Percentiles rank a stretch among this genome's conserved stretches.
These are phyloP conservation scores for Talaromyces rugulosus DNA, from an alignment of 2,329 filamentous ascomycete genomes.

Conservation along the genomic window DNA sequence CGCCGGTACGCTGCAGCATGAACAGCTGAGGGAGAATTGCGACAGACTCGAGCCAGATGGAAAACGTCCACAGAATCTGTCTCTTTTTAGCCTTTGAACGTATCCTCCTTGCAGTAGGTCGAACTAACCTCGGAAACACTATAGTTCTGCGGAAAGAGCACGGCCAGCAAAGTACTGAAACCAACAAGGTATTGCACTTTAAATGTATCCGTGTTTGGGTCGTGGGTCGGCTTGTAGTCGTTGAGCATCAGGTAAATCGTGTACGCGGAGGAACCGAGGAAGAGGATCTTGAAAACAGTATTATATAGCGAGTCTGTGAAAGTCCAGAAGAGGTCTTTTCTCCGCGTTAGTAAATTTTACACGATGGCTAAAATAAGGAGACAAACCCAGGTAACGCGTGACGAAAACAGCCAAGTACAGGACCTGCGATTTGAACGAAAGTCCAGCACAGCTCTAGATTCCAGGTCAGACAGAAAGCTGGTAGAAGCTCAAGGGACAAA, in stretches of 20 bases:
- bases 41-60: constrained; percentile 95
- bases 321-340: constrained; percentile 76
- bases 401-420: constrained; percentile 92
- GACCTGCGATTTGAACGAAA: constrained; percentile 98
- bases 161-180: constrained; percentile 70
- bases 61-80: constrained; percentile 93
- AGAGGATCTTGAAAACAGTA: constrained; percentile 91
- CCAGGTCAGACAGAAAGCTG: constrained; percentile 10
- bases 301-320: constrained; percentile 83
- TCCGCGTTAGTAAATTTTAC: not conserved
- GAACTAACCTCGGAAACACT: constrained; percentile 59
- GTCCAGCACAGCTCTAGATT: constrained; percentile 82
- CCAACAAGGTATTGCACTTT: constrained; percentile 90
- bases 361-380: not conserved
- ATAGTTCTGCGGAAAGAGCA: constrained; percentile 84
- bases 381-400: constrained; percentile 79
- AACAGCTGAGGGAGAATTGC: constrained; percentile 97
- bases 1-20: constrained; percentile 94
- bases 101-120: not conserved
- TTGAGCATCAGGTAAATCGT: constrained; percentile 98
- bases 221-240: constrained; percentile 94
- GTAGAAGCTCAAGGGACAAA: not conserved
- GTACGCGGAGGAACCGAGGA: constrained; percentile 85
- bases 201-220: constrained; percentile 96
- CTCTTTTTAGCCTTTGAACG: constrained; percentile 3